These are phyloP conservation scores for Nicotiana paniculata DNA, from an alignment of 257 asterid genomes.

Conservation along the genomic window DNA sequence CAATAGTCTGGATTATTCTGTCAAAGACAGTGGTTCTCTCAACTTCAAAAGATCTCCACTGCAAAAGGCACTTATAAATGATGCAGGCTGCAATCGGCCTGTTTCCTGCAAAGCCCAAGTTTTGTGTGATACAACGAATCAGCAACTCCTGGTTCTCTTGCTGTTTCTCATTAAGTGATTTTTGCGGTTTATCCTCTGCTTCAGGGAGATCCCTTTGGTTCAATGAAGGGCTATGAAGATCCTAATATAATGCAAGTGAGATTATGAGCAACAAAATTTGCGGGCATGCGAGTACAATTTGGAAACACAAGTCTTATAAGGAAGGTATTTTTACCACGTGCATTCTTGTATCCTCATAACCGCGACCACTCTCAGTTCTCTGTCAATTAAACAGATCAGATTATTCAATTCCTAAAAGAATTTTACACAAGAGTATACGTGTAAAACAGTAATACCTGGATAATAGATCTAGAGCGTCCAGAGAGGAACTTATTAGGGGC, in stretches of 20 bases:
- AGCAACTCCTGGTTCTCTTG: constrained; percentile 95
- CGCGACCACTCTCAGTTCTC: constrained; percentile 75
- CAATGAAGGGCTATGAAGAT: constrained; percentile 74
- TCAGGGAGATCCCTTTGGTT: constrained; percentile 52
- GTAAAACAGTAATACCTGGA: constrained; percentile 55
- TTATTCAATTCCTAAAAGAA: not conserved
- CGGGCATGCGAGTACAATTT: constrained; percentile 13
- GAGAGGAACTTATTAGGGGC: constrained; percentile 93
- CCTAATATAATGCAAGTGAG: constrained; percentile 43
- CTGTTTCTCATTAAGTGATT: constrained; percentile 90
- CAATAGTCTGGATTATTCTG: constrained; percentile 88
- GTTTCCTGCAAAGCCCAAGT: constrained; percentile 81
- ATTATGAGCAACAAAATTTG: constrained; percentile 7
- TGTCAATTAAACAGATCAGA: constrained; percentile 35
- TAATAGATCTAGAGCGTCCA: constrained; percentile 90
- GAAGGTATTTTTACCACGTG: constrained; percentile 50
- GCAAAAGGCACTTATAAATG: constrained; percentile 92
- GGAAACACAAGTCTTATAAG: constrained; percentile 11
- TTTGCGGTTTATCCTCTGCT: constrained; percentile 90
- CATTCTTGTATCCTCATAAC: constrained; percentile 53
- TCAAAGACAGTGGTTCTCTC: constrained; percentile 94
- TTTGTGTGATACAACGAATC: constrained; percentile 73
- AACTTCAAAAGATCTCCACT: constrained; percentile 98
- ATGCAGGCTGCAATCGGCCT: constrained; percentile 93
- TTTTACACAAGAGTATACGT: not conserved